These are phyloP conservation scores for Cucurbita maxima DNA, from an alignment of 306 rosid genomes.

Conservation along the genomic window DNA sequence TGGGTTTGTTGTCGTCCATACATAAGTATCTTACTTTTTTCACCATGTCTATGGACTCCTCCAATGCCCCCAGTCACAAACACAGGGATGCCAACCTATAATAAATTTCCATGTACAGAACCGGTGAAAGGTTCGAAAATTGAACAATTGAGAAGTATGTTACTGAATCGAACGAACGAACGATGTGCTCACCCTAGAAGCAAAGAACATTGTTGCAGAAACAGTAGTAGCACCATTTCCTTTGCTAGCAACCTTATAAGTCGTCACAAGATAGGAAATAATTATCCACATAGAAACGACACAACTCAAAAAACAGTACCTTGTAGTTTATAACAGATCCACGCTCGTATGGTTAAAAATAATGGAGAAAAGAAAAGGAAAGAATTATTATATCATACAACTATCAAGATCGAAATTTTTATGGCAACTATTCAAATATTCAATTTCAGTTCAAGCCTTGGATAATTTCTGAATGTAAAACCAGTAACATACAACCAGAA, in stretches of 20 bases:
- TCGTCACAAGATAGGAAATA: not conserved
- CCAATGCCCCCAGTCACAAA: conserved; percentile 95
- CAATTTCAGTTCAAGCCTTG: not conserved
- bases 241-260: conserved; percentile 53
- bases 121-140: not conserved
- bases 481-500: not conserved
- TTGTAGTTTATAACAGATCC: not conserved
- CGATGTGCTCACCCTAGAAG: conserved; percentile 40
- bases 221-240: conserved; percentile 91
- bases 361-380: not conserved
- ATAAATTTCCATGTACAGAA: conserved; percentile 1
- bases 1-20: not conserved
- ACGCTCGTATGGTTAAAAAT: not conserved
- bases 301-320: conserved; percentile 2
- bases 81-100: conserved; percentile 63
- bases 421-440: not conserved
- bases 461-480: not conserved
- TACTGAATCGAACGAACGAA: not conserved
- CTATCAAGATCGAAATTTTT: not conserved
- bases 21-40: conserved; percentile 41
- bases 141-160: not conserved
- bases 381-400: not conserved
- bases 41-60: conserved; percentile 87
- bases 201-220: conserved; percentile 81
- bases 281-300: conserved; percentile 1